phyloP scores from a whole-genome alignment of 768 basidiomycete genomes.

The Naganishia antarctica region DNA sequence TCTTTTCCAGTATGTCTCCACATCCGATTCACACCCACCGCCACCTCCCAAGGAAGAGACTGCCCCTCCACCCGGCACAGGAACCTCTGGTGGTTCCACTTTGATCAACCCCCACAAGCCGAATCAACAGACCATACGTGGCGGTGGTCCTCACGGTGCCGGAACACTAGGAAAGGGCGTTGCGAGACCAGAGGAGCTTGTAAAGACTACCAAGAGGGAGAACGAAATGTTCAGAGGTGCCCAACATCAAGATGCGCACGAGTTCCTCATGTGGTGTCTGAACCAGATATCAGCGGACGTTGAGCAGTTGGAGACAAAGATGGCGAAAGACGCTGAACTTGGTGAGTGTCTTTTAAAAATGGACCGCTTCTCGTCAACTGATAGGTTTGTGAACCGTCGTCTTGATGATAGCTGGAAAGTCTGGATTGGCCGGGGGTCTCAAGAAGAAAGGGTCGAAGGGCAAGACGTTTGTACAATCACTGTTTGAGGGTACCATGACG shows the following conservation, averaged over 20 bases:
- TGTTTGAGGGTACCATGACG: constrained; percentile 89
- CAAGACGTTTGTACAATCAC: constrained; percentile 75
- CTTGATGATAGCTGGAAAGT: constrained; percentile 16
- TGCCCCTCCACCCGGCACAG: constrained; percentile 20
- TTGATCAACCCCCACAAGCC: constrained; percentile 27
- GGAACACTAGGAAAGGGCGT: constrained; percentile 58
- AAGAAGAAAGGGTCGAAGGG: constrained; percentile 30
- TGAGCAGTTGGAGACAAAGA: constrained; percentile 54
- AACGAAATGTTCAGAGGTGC: constrained; percentile 86
- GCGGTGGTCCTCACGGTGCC: constrained; percentile 46
- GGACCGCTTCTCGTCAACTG: background rate
- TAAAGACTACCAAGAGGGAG: constrained; percentile 85
- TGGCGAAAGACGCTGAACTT: constrained; percentile 31
- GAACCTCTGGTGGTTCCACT: constrained; percentile 27
- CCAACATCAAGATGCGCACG: constrained; percentile 97
- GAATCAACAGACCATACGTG: constrained; percentile 30
- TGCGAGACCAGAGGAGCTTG: constrained; percentile 81
- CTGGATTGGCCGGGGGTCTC: constrained; percentile 42
- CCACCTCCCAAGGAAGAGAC: constrained; percentile 51
- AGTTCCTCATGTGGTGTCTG: constrained; percentile 89
- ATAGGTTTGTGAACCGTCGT: background rate
- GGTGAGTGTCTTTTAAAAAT: background rate
- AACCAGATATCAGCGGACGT: constrained; percentile 92
- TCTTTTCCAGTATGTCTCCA: constrained; percentile 62
- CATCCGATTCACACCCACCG: constrained; percentile 64